Conservation (phyloP, 208 protist genomes). For the Sergeia podlipaevii region DNA sequence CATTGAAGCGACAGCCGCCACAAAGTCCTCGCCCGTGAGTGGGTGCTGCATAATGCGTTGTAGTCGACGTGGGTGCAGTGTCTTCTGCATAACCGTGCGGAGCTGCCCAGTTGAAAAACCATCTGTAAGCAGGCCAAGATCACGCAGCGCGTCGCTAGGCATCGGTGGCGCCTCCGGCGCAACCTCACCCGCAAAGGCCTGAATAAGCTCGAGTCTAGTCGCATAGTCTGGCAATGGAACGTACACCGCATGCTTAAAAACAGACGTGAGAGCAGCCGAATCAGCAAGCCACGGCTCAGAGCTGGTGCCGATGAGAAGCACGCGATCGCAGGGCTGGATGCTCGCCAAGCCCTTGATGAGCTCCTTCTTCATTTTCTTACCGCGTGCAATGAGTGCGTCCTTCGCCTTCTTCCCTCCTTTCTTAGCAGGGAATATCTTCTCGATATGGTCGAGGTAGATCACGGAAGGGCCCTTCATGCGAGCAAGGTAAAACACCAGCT, state of each 20-base stretch:
- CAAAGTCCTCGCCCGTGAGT: conserved; percentile 71
- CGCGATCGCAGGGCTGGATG: conserved; percentile 85
- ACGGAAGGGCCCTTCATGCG: conserved; percentile 86
- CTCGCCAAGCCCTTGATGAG: conserved; percentile 69
- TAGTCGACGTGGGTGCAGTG: conserved; percentile 64
- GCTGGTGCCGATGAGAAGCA: conserved; percentile 84
- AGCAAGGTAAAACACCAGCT: conserved; percentile 90
- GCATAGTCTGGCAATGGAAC: conserved; percentile 86
- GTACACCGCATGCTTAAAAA: conserved; percentile 78
- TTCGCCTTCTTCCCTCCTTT: conserved; percentile 59
- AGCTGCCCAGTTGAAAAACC: conserved; percentile 70
- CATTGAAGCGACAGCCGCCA: conserved; percentile 50
- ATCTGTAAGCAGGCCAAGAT: conserved; percentile 70
- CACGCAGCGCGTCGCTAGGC: conserved; percentile 2
- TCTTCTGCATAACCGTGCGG: conserved; percentile 39
- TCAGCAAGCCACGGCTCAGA: conserved; percentile 76
- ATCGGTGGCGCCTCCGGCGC: neutral
- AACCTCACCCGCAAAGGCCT: conserved; percentile 33
- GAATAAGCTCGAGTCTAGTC: conserved; percentile 71
- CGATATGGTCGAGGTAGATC: conserved; percentile 92
- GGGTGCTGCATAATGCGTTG: conserved; percentile 64
- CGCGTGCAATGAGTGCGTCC: conserved; percentile 54
- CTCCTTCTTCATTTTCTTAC: conserved; percentile 91
- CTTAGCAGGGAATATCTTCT: conserved; percentile 82
- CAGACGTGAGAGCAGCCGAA: conserved; percentile 35